Conservation (phyloP, 2,329 filamentous ascomycete genomes). For the Beauveria rudraprayagi region DNA sequence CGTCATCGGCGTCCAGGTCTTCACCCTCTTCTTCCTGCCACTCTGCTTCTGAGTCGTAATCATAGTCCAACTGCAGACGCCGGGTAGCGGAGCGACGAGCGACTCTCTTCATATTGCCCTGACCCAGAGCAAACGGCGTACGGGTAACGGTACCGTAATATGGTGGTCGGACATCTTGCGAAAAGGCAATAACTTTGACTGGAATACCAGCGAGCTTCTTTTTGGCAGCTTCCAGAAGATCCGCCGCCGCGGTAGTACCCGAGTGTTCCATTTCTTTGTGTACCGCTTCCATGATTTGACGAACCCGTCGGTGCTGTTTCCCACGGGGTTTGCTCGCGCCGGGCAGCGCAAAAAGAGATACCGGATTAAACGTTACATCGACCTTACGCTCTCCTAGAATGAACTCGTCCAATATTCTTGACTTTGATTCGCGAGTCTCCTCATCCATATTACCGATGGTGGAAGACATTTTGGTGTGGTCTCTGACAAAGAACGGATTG, state of each 20-base stretch:
- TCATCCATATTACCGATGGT: constrained; percentile 50
- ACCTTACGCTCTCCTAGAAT: constrained; percentile 39
- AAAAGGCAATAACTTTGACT: constrained; percentile 55
- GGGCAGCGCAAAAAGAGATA: constrained; percentile 38
- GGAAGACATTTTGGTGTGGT: constrained; percentile 63
- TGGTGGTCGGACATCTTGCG: constrained; percentile 57
- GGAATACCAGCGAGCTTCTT: constrained; percentile 45
- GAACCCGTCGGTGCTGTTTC: constrained; percentile 43
- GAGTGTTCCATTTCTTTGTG: constrained; percentile 38
- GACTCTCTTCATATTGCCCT: constrained; percentile 39
- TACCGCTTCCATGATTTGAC: constrained; percentile 51
- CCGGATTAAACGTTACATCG: constrained; percentile 33
- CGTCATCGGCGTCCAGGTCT: constrained; percentile 59
- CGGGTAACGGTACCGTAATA: constrained; percentile 69
- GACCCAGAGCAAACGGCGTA: constrained; percentile 37
- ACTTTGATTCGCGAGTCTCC: constrained; percentile 45
- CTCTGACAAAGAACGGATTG: constrained; percentile 71
- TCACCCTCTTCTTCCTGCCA: constrained; percentile 73
- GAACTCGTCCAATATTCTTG: constrained; percentile 43
- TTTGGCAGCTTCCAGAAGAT: constrained; percentile 24
- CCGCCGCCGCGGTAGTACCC: constrained; percentile 25
- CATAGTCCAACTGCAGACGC: constrained; percentile 63
- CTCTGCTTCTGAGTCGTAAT: constrained; percentile 79
- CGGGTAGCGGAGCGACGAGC: constrained; percentile 46
- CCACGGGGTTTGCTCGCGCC: constrained; percentile 33